These are phyloP conservation scores for Phialophora macrospora DNA, from an alignment of 2,329 filamentous ascomycete genomes.

Conservation along the genomic window DNA sequence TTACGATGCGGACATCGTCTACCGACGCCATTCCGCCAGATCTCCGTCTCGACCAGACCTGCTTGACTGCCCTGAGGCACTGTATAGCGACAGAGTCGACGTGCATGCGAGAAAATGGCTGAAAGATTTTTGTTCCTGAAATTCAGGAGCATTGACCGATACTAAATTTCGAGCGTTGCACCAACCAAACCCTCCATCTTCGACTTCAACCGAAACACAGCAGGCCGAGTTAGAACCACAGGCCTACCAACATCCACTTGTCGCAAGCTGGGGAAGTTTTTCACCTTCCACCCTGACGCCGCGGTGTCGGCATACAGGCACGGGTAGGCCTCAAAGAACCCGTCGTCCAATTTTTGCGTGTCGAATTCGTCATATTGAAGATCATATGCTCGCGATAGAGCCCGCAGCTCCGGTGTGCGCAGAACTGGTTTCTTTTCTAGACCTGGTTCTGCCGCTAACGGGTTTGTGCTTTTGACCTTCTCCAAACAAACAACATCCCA, in stretches of 20 bases:
- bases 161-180: slow-evolving; percentile 9
- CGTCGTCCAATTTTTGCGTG: slow-evolving; percentile 57
- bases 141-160: not conserved
- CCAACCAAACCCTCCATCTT: slow-evolving; percentile 17
- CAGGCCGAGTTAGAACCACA: slow-evolving; percentile 5
- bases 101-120: slow-evolving; percentile 16
- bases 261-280: slow-evolving; percentile 8
- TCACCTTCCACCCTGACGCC: slow-evolving; percentile 21
- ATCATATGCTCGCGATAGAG: slow-evolving; percentile 82
- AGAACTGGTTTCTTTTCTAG: slow-evolving; percentile 11
- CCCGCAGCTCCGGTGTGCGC: slow-evolving; percentile 39
- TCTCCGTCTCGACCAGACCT: not conserved
- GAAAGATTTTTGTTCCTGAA: slow-evolving; percentile 7
- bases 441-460: not conserved
- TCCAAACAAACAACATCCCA: slow-evolving; percentile 29
- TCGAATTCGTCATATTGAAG: slow-evolving; percentile 89
- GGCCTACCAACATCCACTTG: slow-evolving; percentile 19
- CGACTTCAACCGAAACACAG: slow-evolving; percentile 21
- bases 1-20: not conserved
- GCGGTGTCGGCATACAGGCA: slow-evolving; percentile 24
- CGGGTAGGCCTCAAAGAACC: slow-evolving; percentile 28
- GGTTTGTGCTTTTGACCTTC: slow-evolving; percentile 6
- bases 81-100: slow-evolving; percentile 5
- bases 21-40: not conserved
- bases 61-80: slow-evolving; percentile 8